Evolutionary conservation across 208 protist genomes (phyloP), one percentile per base, ranked within the genome.

Genomic region (Acanthamoeba triangularis): DNA sequence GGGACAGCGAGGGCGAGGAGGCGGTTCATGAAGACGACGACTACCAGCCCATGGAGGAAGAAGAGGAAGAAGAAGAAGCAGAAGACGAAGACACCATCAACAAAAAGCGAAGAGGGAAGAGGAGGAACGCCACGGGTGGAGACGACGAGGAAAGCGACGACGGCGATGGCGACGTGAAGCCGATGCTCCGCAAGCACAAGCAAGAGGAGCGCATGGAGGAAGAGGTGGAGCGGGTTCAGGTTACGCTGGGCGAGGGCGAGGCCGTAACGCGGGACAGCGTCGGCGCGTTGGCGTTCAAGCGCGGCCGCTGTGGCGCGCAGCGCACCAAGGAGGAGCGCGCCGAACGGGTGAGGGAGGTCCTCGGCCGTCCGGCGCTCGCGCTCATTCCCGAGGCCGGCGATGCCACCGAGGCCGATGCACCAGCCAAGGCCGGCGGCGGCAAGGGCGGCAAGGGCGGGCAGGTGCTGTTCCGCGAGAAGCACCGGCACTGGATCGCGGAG

Each of bases 401-500:
- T 11, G 8, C 63, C 30, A 37, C 25, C 63, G 30, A 72, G 59
- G 69, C 69, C 35, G 23, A 52, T 37, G 11, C 63, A 7, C 63
- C 25, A 2, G 35, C 25, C n/a, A 72, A 72, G 63, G 63, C 23
- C 52, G 52, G 61, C 61, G n/a, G n/a, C n/a, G 61, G 61, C 61
- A 67, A 67, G 25, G 37, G 30, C n/a, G 69, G 69, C 8, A 82
- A 82, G 37, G 74, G 2, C 23, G 74, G 74, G 16, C 33, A 82
- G 74, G 20, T 52, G 41, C 41, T 52, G 14, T 90, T 90, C 37
- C 44, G 82, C 1, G 82, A 90, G 82, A 33, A 47, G n/a, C 82
- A 90, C 56, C 52, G 56, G 16, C 47, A 67, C 25, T 90, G 82
- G 82, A 20, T 90, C n/a, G 82, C 82, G 10, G 82, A 90, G 82